These are phyloP conservation scores for Pseudozyma hubeiensis DNA, from an alignment of 1,284 basidiomycete genomes.

Conservation along the genomic window DNA sequence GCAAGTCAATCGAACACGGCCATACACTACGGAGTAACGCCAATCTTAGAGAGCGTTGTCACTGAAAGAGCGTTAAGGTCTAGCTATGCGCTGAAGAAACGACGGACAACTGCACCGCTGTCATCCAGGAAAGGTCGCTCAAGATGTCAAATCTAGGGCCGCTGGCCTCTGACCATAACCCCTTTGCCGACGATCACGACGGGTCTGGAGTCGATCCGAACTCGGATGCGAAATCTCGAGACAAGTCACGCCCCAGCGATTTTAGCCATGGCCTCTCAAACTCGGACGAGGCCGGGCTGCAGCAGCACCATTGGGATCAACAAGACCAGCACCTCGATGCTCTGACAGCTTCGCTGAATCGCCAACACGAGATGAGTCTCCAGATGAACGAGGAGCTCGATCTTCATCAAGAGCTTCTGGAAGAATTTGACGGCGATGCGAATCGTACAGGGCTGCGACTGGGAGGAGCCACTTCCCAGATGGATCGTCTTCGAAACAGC, in stretches of 20 bases:
- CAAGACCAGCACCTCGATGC: slow-evolving; percentile 63
- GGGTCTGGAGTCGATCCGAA: neutral
- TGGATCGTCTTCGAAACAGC: slow-evolving; percentile 55
- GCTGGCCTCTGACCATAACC: slow-evolving; percentile 28
- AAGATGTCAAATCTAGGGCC: slow-evolving; percentile 32
- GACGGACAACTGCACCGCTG: neutral
- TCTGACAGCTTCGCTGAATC: slow-evolving; percentile 56
- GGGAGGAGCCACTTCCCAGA: slow-evolving; percentile 52
- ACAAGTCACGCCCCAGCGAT: neutral
- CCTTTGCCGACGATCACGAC: slow-evolving; percentile 40
- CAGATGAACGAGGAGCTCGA: slow-evolving; percentile 68
- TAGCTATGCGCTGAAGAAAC: no score
- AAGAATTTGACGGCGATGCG: slow-evolving; percentile 55
- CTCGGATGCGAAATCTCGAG: neutral
- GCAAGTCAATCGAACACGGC: neutral
- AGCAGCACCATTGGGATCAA: slow-evolving; percentile 49
- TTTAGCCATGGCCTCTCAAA: neutral
- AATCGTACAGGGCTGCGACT: slow-evolving; percentile 58
- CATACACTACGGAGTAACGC: neutral
- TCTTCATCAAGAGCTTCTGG: slow-evolving; percentile 57
- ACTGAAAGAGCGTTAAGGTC: no score
- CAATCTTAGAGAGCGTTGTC: neutral
- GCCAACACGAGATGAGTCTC: slow-evolving; percentile 63
- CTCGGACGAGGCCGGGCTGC: slow-evolving; percentile 22
- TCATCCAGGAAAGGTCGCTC: neutral